A percentile compares a stretch with the other conserved stretches of the same genome.
phyloP scores from a whole-genome alignment of 768 basidiomycete species.

The Leccinum aurantiacum region DNA sequence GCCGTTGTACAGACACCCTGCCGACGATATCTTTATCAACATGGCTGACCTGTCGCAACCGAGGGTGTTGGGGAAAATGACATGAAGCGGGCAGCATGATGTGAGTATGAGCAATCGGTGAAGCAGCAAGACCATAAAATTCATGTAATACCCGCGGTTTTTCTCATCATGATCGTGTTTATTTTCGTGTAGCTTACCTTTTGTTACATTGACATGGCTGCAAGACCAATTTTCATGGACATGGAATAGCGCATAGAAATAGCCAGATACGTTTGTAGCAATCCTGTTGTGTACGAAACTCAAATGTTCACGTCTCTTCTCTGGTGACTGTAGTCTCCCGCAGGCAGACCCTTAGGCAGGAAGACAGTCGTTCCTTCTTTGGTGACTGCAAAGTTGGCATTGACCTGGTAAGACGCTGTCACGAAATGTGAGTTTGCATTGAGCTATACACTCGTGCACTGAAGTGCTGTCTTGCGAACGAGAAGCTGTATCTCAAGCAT shows the following conservation, averaged over 20 bases:
- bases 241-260: not conserved
- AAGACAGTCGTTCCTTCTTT: no score
- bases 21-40: constrained; percentile 95
- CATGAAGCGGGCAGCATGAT: constrained; percentile 2
- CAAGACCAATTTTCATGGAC: not conserved
- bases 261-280: not conserved
- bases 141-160: constrained; percentile 19
- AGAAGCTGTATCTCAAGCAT: no score
- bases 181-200: not conserved
- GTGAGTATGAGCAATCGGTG: constrained; percentile 25
- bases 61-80: constrained; percentile 60
- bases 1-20: constrained; percentile 91
- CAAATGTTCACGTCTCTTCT: not conserved
- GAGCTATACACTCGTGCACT: no score
- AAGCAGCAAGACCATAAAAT: constrained; percentile 1
- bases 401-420: no score
- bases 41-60: constrained; percentile 85
- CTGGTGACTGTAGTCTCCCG: not conserved
- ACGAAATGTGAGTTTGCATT: no score
- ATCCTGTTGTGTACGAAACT: not conserved
- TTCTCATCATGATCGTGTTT: not conserved
- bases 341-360: no score
- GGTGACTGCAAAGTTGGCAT: no score
- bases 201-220: not conserved
- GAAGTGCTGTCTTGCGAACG: no score